These are phyloP conservation scores for Priceomyces medius DNA, from an alignment of 805 yeast genomes.

Conservation along the genomic window DNA sequence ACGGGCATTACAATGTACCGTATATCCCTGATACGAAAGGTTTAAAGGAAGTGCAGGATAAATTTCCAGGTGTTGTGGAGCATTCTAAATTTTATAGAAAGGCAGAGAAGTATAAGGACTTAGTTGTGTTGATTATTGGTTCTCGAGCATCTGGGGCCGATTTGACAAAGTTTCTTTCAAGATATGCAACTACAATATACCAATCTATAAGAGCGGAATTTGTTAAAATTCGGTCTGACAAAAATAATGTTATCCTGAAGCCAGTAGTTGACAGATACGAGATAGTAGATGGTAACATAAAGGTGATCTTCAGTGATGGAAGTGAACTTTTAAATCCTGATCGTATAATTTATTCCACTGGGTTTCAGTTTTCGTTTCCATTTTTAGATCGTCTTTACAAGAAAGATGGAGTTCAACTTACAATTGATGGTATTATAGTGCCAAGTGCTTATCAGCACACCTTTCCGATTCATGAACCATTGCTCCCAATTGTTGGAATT, in stretches of 20 bases:
- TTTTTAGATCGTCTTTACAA: slow-evolving; percentile 43
- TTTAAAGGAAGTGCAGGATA: slow-evolving; percentile 29
- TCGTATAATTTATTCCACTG: slow-evolving; percentile 67
- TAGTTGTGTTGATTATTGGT: slow-evolving; percentile 28
- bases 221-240: slow-evolving; percentile 5
- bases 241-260: slow-evolving; percentile 18
- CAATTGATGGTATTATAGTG: slow-evolving; percentile 23
- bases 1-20: slow-evolving; percentile 51
- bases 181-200: slow-evolving; percentile 21
- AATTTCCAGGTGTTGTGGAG: slow-evolving; percentile 29
- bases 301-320: slow-evolving; percentile 51
- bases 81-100: slow-evolving; percentile 47
- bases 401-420: slow-evolving; percentile 37
- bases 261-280: slow-evolving; percentile 24
- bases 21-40: slow-evolving; percentile 46
- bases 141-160: slow-evolving; percentile 28
- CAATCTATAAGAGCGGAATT: slow-evolving; percentile 26
- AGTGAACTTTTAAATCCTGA: slow-evolving; percentile 48
- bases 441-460: slow-evolving; percentile 59
- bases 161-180: slow-evolving; percentile 25
- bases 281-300: slow-evolving; percentile 26
- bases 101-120: slow-evolving; percentile 28
- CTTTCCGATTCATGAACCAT: slow-evolving; percentile 57
- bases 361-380: slow-evolving; percentile 67
- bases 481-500: slow-evolving; percentile 60